phyloP scores from a whole-genome alignment of 31 red algal species.

The Bonnemaisonia californica region DNA sequence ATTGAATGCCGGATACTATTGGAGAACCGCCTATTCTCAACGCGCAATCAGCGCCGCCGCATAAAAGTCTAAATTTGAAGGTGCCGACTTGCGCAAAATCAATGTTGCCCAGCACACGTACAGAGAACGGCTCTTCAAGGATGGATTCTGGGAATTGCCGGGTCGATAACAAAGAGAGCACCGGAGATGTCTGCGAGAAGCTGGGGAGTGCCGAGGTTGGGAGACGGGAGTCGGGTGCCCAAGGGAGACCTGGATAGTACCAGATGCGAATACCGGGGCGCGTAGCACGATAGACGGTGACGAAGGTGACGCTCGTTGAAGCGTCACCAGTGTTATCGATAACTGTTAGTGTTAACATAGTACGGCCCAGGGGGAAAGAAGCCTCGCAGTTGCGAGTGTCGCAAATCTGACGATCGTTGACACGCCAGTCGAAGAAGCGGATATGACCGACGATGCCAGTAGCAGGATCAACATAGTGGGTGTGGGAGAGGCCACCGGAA shows the following conservation, averaged over 20 bases:
- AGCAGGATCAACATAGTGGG: constrained; percentile 66
- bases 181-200: constrained; percentile 19
- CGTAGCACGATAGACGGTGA: constrained; percentile 42
- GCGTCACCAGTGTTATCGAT: constrained; percentile 72
- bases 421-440: constrained; percentile 47
- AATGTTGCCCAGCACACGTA: constrained; percentile 50
- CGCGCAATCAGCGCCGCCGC: constrained; percentile 25
- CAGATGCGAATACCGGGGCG: constrained; percentile 31
- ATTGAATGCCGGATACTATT: constrained; percentile 20
- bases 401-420: constrained; percentile 28
- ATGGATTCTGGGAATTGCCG: constrained; percentile 25
- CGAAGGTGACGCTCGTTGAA: constrained; percentile 45
- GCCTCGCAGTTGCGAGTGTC: background rate
- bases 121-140: constrained; percentile 14
- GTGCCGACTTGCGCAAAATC: constrained; percentile 14
- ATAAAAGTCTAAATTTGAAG: constrained; percentile 47
- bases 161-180: constrained; percentile 6
- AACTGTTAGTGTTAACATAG: constrained; percentile 45
- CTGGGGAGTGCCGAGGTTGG: constrained; percentile 5
- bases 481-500: constrained; percentile 65
- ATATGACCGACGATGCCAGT: constrained; percentile 54
- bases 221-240: constrained; percentile 15
- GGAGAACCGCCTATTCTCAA: constrained; percentile 26
- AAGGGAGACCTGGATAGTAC: constrained; percentile 27
- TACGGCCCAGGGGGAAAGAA: constrained; percentile 49